These are phyloP conservation scores for Prunus davidiana DNA, from an alignment of 306 rosid species.

Conservation along the genomic window DNA sequence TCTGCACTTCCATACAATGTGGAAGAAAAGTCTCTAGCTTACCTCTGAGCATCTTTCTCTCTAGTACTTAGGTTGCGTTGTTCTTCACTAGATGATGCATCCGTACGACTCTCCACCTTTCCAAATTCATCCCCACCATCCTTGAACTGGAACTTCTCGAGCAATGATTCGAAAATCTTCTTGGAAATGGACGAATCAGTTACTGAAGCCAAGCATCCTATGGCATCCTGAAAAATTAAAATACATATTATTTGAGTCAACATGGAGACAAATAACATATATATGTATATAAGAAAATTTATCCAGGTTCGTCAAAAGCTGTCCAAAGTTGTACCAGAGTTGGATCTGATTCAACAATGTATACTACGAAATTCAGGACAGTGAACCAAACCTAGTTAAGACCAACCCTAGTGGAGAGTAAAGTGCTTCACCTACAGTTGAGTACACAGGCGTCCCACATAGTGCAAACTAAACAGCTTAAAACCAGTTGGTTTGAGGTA, in stretches of 20 bases:
- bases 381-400: not conserved
- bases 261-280: not conserved
- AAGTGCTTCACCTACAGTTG: not conserved
- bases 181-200: conserved; percentile 62
- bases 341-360: not conserved
- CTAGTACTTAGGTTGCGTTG: conserved; percentile 31
- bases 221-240: conserved; percentile 58
- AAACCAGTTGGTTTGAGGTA: not conserved
- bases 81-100: conserved; percentile 24
- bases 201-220: conserved; percentile 81
- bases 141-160: conserved; percentile 47
- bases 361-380: not conserved
- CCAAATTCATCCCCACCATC: conserved; percentile 42
- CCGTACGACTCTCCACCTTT: conserved; percentile 26
- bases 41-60: conserved; percentile 60
- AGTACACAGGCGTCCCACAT: not conserved
- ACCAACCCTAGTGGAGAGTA: too few relatives aligned
- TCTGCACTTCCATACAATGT: not conserved
- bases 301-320: not conserved
- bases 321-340: not conserved
- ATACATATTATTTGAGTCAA: not conserved
- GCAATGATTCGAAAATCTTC: conserved; percentile 48
- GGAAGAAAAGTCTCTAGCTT: conserved; percentile 5
- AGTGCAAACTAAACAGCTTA: not conserved
- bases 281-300: not conserved